Percentiles rank a stretch among this genome's conserved stretches.
These are phyloP conservation scores for Sporisorium sorghi DNA, from an alignment of 1,284 basidiomycete genomes.

Conservation along the genomic window DNA sequence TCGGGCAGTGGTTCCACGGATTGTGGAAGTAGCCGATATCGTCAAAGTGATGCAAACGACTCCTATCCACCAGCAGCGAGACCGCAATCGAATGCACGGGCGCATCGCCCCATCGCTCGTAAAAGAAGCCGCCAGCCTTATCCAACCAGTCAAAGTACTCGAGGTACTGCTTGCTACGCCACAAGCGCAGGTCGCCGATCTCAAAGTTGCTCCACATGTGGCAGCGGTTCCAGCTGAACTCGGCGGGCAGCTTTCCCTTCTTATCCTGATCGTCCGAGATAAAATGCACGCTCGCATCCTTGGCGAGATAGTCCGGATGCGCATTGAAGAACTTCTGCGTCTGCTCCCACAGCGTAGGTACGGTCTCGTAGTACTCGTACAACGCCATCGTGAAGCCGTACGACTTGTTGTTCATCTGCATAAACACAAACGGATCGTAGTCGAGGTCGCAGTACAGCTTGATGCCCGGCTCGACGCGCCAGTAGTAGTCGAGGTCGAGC, in stretches of 20 bases:
- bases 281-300: constrained; percentile 80
- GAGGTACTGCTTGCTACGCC: constrained; percentile 80
- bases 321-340: constrained; percentile 78
- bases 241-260: constrained; percentile 71
- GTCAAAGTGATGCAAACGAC: constrained; percentile 53
- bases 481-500: constrained; percentile 88
- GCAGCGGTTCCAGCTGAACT: constrained; percentile 75
- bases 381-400: constrained; percentile 83
- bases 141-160: constrained; percentile 85
- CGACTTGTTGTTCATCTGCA: constrained; percentile 81
- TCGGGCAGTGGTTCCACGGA: constrained; percentile 63
- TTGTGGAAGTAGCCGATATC: constrained; percentile 67
- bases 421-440: constrained; percentile 87
- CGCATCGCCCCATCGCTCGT: constrained; percentile 84
- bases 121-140: constrained; percentile 76
- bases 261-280: constrained; percentile 77
- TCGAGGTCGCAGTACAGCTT: constrained; percentile 81
- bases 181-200: constrained; percentile 80
- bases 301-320: constrained; percentile 78
- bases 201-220: constrained; percentile 78
- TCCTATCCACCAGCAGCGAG: constrained; percentile 52
- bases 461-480: constrained; percentile 84
- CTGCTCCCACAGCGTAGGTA: constrained; percentile 80
- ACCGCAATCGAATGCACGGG: constrained; percentile 71
- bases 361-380: constrained; percentile 81